Base-by-base conservation (phyloP, 805 yeast genomes). In the Vanderwaltozyma yarrowii region DNA sequence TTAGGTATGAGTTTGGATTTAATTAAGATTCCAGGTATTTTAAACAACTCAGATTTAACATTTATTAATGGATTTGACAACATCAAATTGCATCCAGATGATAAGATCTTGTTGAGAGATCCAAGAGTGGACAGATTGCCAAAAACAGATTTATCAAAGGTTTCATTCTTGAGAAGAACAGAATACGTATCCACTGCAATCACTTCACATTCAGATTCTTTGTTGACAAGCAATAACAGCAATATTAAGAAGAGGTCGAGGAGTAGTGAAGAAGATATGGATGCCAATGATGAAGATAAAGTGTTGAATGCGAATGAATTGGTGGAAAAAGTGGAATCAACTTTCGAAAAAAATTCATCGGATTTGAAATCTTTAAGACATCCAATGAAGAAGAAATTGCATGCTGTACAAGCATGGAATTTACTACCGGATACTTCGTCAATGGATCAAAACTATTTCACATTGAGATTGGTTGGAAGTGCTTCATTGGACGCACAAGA, bases 91-190 rank as follows among this genome's bases (percentile, higher is more conserved):
- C 92, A 83, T 51, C 80, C 88, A n/a, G 73, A 73, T 37, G 96
- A 92, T 61, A 67, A 76, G 45, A 73, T 73, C 9, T 67, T 89
- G 36, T 68, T 92, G 38, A 74, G 86, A 54, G 96, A 87, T 56
- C 95, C 96, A 18, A 75, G 78, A 32, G 53, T 58, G 30, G 69
- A 58, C 27, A 55, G 52, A 37, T 36, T 53, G 6, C 52, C 54
- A 5, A 63, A 58, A 47, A 56, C 58, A 13, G 68, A 65, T 42
- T 46, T 54, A 36, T 64, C 69, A 16, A 65, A 65, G 32, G 70
- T 83, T 12, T 71, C 84, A n/a, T 88, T 89, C 62, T 70, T 89
- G 56, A 78, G 96, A 65, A 78, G 97, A 65, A 89, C 98, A 0
- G 97, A 92, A 56, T 89, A 89, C 58, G 81, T 86, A 42, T 74